Evolutionary conservation across 495 filamentous ascomycete species (phyloP).

Genomic region (Aspergillus bertholletiae): DNA sequence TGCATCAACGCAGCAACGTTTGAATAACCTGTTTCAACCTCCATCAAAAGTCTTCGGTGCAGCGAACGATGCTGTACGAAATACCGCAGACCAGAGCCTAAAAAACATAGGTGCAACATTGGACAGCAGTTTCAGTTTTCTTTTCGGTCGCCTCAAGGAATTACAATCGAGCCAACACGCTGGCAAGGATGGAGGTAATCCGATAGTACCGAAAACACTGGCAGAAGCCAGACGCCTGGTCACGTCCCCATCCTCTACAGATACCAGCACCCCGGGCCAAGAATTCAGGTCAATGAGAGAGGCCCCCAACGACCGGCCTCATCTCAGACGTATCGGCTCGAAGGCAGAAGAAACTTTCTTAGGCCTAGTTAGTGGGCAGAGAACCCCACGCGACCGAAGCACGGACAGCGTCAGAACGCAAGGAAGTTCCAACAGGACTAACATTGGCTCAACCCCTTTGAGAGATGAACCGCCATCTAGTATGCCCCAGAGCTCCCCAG

Average conservation of each 20-base stretch:
- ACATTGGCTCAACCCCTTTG: slow-evolving; percentile 14
- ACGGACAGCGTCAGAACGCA: slow-evolving; percentile 69
- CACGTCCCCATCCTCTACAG: slow-evolving; percentile 57
- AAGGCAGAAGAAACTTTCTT: slow-evolving; percentile 56
- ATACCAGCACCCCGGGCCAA: slow-evolving; percentile 48
- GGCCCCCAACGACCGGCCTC: slow-evolving; percentile 30
- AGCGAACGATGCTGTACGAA: slow-evolving; percentile 78
- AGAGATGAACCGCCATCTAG: slow-evolving; percentile 23
- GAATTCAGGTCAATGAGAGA: slow-evolving; percentile 44
- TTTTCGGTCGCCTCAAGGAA: slow-evolving; percentile 86
- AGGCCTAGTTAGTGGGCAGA: slow-evolving; percentile 59
- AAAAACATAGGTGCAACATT: slow-evolving; percentile 86
- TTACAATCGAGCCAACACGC: slow-evolving; percentile 41
- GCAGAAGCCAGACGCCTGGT: slow-evolving; percentile 90
- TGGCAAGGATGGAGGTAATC: slow-evolving; percentile 33
- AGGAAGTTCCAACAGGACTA: slow-evolving; percentile 29
- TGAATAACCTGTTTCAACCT: slow-evolving; percentile 81
- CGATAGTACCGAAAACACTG: slow-evolving; percentile 76
- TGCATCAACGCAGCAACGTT: slow-evolving; percentile 50
- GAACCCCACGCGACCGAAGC: slow-evolving; percentile 65
- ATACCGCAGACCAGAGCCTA: slow-evolving; percentile 81
- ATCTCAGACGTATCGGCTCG: slow-evolving; percentile 29
- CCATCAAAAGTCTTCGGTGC: slow-evolving; percentile 75
- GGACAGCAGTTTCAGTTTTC: slow-evolving; percentile 87
- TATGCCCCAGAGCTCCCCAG: slow-evolving; percentile 12